These are phyloP conservation scores for Pisolithus sp. DNA, from an alignment of 768 basidiomycete genomes.

Conservation along the genomic window DNA sequence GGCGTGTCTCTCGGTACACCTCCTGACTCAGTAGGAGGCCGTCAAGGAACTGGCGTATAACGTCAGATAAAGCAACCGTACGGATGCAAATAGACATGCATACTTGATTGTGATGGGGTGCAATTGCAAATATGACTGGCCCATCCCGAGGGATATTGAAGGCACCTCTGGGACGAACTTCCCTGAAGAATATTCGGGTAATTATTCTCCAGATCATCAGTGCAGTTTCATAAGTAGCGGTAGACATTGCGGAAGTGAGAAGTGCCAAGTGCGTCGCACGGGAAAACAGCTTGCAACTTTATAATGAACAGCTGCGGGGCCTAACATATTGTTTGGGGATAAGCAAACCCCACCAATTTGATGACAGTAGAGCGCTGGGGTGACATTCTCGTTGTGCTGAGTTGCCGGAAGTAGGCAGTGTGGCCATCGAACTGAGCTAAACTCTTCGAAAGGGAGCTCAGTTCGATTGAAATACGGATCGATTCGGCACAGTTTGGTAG, in stretches of 20 bases:
- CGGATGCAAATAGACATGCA: slow-evolving; percentile 28
- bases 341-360: too few relatives aligned
- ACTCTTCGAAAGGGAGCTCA: too few relatives aligned
- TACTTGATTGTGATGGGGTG: slow-evolving; percentile 90
- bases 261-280: too few relatives aligned
- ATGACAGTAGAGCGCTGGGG: too few relatives aligned
- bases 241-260: slow-evolving; percentile 13
- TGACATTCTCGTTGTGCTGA: too few relatives aligned
- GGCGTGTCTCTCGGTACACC: slow-evolving; percentile 75
- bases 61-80: slow-evolving; percentile 7
- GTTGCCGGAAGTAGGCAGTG: too few relatives aligned
- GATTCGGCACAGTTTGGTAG: too few relatives aligned
- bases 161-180: slow-evolving; percentile 87
- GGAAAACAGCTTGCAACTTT: too few relatives aligned
- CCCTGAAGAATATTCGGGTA: slow-evolving; percentile 93
- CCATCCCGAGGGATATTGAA: slow-evolving; percentile 91
- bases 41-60: slow-evolving; percentile 71
- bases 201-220: slow-evolving; percentile 82
- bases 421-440: too few relatives aligned
- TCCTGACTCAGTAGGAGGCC: slow-evolving; percentile 79
- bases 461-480: too few relatives aligned
- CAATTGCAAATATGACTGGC: slow-evolving; percentile 88
- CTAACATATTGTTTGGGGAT: too few relatives aligned
- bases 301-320: too few relatives aligned
- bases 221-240: slow-evolving; percentile 57